These are phyloP conservation scores for Hemileia vastatrix DNA, from an alignment of 1,284 basidiomycete species.

Conservation along the genomic window DNA sequence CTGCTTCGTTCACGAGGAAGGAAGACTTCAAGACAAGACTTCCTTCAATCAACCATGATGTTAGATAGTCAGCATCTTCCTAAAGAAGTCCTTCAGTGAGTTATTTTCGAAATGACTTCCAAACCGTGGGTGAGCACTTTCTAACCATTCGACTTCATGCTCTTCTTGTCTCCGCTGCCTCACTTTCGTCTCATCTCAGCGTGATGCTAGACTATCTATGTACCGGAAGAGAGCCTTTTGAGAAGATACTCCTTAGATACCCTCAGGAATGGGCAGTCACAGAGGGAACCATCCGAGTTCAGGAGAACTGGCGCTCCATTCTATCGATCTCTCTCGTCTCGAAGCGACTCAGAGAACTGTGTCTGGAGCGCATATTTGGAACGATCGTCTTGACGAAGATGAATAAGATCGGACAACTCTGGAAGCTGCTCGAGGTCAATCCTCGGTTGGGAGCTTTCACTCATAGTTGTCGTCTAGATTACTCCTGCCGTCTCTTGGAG, in stretches of 20 bases:
- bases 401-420: background rate
- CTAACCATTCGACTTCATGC: too few species aligned
- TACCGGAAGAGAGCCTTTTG: background rate
- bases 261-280: background rate
- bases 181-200: too few species aligned
- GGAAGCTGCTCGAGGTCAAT: background rate
- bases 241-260: background rate
- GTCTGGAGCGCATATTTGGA: background rate
- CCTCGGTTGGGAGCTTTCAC: background rate
- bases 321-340: background rate
- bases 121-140: too few species aligned
- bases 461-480: background rate
- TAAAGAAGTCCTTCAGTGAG: too few species aligned
- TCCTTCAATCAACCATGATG: too few species aligned
- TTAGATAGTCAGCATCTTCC: too few species aligned
- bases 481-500: background rate
- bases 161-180: too few species aligned
- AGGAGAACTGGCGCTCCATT: background rate
- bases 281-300: background rate
- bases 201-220: background rate
- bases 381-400: background rate
- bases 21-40: too few species aligned
- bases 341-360: background rate
- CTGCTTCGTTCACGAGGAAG: too few species aligned
- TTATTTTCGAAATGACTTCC: too few species aligned